Conservation (phyloP, 2,329 filamentous ascomycete species). For the Cladosporium halotolerans region DNA sequence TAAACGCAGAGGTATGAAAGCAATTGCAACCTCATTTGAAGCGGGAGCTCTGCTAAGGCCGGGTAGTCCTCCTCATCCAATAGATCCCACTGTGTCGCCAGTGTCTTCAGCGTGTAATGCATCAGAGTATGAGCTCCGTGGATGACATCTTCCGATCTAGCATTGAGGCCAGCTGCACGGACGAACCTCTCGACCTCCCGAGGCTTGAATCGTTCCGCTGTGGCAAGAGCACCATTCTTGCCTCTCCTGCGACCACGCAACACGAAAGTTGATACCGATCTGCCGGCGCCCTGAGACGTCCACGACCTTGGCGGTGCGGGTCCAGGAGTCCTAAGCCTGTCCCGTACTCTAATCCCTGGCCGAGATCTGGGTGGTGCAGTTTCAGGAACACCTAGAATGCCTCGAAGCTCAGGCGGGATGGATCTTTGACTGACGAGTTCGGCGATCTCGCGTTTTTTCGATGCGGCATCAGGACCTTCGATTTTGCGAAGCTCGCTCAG, state of each 20-base stretch:
- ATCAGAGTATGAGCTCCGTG: conserved; percentile 37
- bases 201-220: conserved; percentile 22
- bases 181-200: conserved; percentile 23
- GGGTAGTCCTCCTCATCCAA: conserved; percentile 52
- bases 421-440: conserved; percentile 36
- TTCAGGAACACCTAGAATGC: conserved; percentile 41
- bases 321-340: conserved; percentile 34
- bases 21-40: conserved; percentile 46
- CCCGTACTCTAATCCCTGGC: conserved; percentile 30
- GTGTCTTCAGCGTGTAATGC: conserved; percentile 46
- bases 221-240: conserved; percentile 6
- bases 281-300: conserved; percentile 14
- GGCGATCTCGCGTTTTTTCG: conserved; percentile 39
- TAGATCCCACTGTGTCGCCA: conserved; percentile 52
- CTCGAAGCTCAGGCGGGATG: conserved; percentile 40
- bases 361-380: conserved; percentile 41
- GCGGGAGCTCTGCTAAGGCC: conserved; percentile 47
- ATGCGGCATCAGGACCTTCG: conserved; percentile 31
- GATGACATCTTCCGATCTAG: neutral
- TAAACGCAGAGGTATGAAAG: conserved; percentile 52
- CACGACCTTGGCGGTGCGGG: conserved; percentile 41
- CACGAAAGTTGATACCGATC: neutral
- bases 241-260: conserved; percentile 17
- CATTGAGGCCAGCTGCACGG: conserved; percentile 14
- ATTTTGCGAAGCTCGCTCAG: conserved; percentile 42